phyloP scores from a whole-genome alignment of 768 basidiomycete genomes.

The Suillus alpinus region DNA sequence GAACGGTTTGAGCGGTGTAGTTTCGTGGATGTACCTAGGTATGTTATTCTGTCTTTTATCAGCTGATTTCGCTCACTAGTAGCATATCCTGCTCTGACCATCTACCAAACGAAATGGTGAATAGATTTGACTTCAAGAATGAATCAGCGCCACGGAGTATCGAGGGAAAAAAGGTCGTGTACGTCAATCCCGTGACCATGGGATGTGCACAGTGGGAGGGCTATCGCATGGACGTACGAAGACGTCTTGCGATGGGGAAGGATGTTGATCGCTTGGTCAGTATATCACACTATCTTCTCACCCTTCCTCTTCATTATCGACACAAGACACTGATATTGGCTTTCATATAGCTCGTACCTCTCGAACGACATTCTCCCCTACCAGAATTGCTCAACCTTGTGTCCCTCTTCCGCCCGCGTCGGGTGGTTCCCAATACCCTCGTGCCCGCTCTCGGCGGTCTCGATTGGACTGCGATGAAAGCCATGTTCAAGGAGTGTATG shows the following conservation, averaged over 20 bases:
- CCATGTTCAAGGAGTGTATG: constrained; percentile 65
- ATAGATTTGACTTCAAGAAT: constrained; percentile 7
- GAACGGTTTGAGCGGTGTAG: constrained; percentile 78
- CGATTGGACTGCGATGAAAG: constrained; percentile 73
- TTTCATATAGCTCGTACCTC: constrained; percentile 63
- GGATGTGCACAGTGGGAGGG: constrained; percentile 55
- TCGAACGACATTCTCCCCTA: constrained; percentile 84
- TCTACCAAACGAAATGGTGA: background rate
- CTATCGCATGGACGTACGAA: constrained; percentile 41
- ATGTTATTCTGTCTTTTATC: constrained; percentile 4
- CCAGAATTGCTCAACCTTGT: constrained; percentile 85
- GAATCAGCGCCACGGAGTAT: constrained; percentile 32
- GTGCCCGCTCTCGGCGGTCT: constrained; percentile 47
- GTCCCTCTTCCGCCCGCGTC: constrained; percentile 71
- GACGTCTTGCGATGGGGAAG: constrained; percentile 41
- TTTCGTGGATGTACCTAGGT: constrained; percentile 45
- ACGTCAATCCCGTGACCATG: constrained; percentile 80
- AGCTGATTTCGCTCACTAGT: background rate
- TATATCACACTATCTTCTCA: background rate
- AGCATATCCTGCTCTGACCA: background rate
- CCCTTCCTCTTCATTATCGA: background rate
- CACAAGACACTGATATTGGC: background rate
- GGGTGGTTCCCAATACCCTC: constrained; percentile 79
- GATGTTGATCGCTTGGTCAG: constrained; percentile 65
- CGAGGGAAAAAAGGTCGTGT: constrained; percentile 63